A percentile compares a stretch with the other conserved stretches of the same genome.
phyloP scores from a whole-genome alignment of 208 protist species.

The Acanthamoeba pearcei region DNA sequence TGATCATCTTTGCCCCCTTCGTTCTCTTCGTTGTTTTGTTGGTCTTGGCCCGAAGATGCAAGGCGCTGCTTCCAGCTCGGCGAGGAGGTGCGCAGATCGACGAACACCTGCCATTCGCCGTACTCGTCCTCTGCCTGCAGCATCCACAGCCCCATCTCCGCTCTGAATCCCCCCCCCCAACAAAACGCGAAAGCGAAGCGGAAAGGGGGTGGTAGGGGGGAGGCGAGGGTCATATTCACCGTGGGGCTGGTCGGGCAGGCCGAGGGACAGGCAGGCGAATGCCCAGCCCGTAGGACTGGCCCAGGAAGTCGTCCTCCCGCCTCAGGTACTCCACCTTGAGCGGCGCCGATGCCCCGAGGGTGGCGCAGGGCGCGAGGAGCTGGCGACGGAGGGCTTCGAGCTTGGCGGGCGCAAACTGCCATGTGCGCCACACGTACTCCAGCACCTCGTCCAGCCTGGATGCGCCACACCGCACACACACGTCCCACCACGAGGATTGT shows the following conservation, averaged over 20 bases:
- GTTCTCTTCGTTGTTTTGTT: no score
- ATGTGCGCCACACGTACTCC: background rate
- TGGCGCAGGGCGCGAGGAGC: background rate
- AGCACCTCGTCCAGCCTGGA: constrained; percentile 18
- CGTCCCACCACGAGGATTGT: background rate
- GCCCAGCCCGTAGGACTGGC: background rate
- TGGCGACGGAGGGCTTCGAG: background rate
- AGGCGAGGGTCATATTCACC: background rate
- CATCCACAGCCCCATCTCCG: background rate
- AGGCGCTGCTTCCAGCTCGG: background rate
- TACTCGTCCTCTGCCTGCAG: background rate
- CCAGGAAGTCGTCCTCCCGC: constrained; percentile 3
- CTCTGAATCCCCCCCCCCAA: background rate
- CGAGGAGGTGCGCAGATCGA: background rate
- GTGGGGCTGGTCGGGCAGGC: background rate
- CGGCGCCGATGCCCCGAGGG: background rate
- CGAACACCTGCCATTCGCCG: background rate
- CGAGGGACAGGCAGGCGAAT: background rate
- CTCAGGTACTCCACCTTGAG: background rate
- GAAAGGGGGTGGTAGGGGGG: no score
- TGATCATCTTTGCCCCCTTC: background rate
- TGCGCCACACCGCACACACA: background rate
- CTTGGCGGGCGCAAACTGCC: background rate
- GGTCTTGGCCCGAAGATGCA: background rate
- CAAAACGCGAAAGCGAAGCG: background rate